Base-by-base conservation (phyloP, 1,139 yeast genomes). In the Taiozyma onychis region DNA sequence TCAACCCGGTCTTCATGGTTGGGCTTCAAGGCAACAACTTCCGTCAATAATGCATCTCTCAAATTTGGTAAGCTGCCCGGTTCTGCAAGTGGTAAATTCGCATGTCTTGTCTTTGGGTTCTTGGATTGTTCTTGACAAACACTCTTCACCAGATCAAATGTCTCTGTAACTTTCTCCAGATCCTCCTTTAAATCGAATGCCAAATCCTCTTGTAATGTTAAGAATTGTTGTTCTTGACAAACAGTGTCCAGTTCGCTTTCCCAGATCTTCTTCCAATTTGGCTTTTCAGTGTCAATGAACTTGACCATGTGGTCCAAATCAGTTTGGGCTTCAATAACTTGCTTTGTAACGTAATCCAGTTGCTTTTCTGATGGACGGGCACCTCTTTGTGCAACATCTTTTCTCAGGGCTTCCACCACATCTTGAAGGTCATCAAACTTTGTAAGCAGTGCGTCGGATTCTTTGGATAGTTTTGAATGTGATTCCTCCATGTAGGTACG, bases 381-480 rank as follows among this genome's bases (percentile, higher is more conserved):
- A 21, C 97, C 97, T 56, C 97, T 77, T 54, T 85, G 88, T 0
- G 96, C 96, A 13, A 93, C 97, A 68, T 91, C 99, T 58, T 89
- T 84, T 53, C 97, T 76, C 52, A 93, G 72, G 1, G 90, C 90
- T 63, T 95, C 99, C 68, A 95, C 88, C 7, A 88, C 67, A 67
- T 95, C 99, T 64, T 91, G 97, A 39, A 95, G 72, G 60, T 90
- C 97, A 64, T 95, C 99, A 4, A 91, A 95, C 55, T 77, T 80
- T 0, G 95, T 84, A 44, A 95, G 74, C 24, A 93, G 69, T 1
- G 66, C 63, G 63, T 89, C 97, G 8, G 95, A 85, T 26, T 88
- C 91, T 47, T 79, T 82, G 1, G 95, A 86, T 26, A 93, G 74
- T 58, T 82, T 83, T 13, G 73, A 66, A 61, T 88, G 91, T 51